Evolutionary conservation across 75 land plant species (phyloP).

Genomic region (Picea glauca): DNA sequence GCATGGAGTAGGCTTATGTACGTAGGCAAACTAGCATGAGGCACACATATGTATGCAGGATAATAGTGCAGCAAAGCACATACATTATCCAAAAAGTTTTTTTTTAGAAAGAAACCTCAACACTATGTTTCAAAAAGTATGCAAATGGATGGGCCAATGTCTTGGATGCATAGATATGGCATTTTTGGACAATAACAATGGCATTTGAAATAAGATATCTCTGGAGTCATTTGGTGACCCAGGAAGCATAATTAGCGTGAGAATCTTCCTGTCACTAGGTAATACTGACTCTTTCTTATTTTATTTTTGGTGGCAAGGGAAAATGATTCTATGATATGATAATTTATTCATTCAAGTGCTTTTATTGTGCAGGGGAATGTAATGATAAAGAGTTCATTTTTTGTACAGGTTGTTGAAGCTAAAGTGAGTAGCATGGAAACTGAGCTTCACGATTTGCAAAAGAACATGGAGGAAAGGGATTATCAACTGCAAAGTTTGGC

Average conservation of each 20-base stretch:
- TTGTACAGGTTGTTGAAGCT: constrained; percentile 44
- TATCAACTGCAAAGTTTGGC: constrained; percentile 29
- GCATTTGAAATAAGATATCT: constrained; percentile 69
- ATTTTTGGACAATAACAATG: not conserved
- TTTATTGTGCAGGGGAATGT: too few species aligned
- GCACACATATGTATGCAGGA: too few species aligned
- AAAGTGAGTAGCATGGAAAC: constrained; percentile 51
- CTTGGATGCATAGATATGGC: too few species aligned
- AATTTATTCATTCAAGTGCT: not conserved
- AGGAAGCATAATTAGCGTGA: constrained; percentile 35
- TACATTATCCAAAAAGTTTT: too few species aligned
- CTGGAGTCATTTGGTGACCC: constrained; percentile 29
- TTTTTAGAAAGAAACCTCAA: too few species aligned
- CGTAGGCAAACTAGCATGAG: too few species aligned
- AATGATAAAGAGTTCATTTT: not conserved
- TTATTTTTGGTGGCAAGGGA: not conserved
- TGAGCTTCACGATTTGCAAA: constrained; percentile 37
- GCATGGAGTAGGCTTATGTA: too few species aligned
- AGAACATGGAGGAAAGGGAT: constrained; percentile 41
- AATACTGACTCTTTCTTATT: not conserved
- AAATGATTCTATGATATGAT: not conserved
- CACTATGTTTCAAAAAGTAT: too few species aligned
- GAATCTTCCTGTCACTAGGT: constrained; percentile 54
- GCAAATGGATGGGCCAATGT: too few species aligned
- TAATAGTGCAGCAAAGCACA: too few species aligned